Conservation (phyloP, 345 rosid species). For the Bruguiera sexangula region DNA sequence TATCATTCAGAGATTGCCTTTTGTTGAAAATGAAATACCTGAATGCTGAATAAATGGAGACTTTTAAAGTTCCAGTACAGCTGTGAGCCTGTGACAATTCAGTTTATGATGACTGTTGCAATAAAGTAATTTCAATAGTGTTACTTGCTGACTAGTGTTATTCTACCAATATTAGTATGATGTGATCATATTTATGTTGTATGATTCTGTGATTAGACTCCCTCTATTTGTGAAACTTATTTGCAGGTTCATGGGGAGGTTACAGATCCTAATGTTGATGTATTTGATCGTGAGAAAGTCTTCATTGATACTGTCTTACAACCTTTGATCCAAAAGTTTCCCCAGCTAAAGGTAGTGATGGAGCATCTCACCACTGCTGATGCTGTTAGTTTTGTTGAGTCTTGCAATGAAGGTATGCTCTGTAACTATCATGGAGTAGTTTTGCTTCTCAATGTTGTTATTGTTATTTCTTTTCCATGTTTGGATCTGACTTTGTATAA, state of each 20-base stretch:
- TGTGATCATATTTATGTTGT: background rate
- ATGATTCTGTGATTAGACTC: background rate
- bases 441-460: background rate
- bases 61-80: background rate
- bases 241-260: conserved; percentile 97
- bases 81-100: background rate
- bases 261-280: conserved; percentile 71
- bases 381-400: conserved; percentile 78
- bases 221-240: conserved; percentile 7
- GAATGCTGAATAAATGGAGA: too few species aligned
- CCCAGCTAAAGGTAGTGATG: conserved; percentile 76
- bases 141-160: background rate
- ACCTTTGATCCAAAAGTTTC: conserved; percentile 71
- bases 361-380: conserved; percentile 91
- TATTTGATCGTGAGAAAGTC: conserved; percentile 87
- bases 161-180: background rate
- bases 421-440: background rate
- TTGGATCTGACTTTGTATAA: conserved; percentile 2
- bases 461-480: background rate
- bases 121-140: background rate
- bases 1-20: too few species aligned
- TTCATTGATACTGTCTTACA: conserved; percentile 73
- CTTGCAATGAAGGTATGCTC: conserved; percentile 67
- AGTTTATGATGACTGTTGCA: background rate
- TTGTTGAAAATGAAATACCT: too few species aligned